These are phyloP conservation scores for Oxytropis ochrocephala DNA, from an alignment of 306 rosid species.

Conservation along the genomic window DNA sequence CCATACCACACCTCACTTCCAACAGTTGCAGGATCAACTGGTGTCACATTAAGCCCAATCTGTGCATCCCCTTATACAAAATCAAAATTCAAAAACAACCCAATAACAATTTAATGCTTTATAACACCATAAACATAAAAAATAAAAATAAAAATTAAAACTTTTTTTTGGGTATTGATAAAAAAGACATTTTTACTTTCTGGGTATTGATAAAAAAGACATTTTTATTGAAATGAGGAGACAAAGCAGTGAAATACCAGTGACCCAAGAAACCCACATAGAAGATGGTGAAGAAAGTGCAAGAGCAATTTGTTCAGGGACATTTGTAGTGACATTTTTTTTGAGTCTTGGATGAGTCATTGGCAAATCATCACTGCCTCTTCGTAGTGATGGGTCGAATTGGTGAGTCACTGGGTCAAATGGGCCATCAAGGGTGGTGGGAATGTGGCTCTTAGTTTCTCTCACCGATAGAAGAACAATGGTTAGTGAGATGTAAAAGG, in stretches of 20 bases:
- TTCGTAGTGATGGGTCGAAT: constrained; percentile 54
- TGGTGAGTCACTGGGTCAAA: constrained; percentile 62
- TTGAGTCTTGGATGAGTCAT: constrained; percentile 77
- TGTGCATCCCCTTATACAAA: constrained; percentile 74
- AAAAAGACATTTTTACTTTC: too few relatives aligned
- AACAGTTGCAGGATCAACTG: constrained; percentile 56
- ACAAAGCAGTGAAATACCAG: constrained; percentile 43
- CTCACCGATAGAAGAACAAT: constrained; percentile 26
- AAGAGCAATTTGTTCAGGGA: constrained; percentile 81
- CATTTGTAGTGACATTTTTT: constrained; percentile 59
- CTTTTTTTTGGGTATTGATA: too few relatives aligned
- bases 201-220: too few relatives aligned
- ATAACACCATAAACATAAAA: background rate
- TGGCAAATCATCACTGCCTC: constrained; percentile 85
- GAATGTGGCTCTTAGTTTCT: constrained; percentile 31
- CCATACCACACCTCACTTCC: constrained; percentile 80
- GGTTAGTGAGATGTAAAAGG: constrained; percentile 24
- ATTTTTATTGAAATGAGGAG: background rate
- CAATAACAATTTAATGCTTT: constrained; percentile 11
- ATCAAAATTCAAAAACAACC: constrained; percentile 4
- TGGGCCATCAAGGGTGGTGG: constrained; percentile 84
- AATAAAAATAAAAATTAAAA: too few relatives aligned
- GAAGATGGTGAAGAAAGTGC: constrained; percentile 77
- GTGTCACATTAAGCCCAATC: constrained; percentile 66
- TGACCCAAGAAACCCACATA: constrained; percentile 89